Evolutionary conservation across 2,329 filamentous ascomycete species (phyloP).

Genomic region (Cordyceps tenuipes): DNA sequence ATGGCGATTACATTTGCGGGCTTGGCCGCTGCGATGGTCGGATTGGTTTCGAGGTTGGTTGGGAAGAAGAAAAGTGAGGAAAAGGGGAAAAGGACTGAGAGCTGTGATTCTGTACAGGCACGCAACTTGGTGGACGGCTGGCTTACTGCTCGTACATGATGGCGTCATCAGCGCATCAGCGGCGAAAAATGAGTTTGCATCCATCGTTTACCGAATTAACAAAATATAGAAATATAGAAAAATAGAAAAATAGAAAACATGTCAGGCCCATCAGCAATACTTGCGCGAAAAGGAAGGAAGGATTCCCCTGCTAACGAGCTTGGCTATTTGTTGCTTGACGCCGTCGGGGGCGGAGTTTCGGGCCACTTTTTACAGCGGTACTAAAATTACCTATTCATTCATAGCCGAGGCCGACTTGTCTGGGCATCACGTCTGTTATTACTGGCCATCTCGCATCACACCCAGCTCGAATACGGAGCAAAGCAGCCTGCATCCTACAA

Average conservation of each 20-base stretch:
- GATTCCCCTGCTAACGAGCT: background rate
- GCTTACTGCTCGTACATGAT: background rate
- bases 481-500: background rate
- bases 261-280: background rate
- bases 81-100: no score
- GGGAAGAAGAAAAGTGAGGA: background rate
- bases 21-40: background rate
- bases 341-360: conserved; percentile 6
- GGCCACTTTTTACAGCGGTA: background rate
- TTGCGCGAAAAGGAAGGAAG: background rate
- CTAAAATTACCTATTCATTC: no score
- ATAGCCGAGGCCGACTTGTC: conserved; percentile 3
- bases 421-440: background rate
- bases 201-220: background rate
- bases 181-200: no score
- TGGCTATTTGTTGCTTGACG: background rate
- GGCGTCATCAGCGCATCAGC: conserved; percentile 2
- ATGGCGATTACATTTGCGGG: background rate
- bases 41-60: background rate
- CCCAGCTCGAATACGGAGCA: background rate
- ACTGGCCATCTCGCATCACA: background rate
- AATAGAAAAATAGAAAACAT: background rate
- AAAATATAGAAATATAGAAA: background rate
- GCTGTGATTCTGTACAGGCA: no score
- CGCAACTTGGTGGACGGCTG: no score